These are phyloP conservation scores for Kazachstania taianensis DNA, from an alignment of 805 yeast genomes.

Conservation along the genomic window DNA sequence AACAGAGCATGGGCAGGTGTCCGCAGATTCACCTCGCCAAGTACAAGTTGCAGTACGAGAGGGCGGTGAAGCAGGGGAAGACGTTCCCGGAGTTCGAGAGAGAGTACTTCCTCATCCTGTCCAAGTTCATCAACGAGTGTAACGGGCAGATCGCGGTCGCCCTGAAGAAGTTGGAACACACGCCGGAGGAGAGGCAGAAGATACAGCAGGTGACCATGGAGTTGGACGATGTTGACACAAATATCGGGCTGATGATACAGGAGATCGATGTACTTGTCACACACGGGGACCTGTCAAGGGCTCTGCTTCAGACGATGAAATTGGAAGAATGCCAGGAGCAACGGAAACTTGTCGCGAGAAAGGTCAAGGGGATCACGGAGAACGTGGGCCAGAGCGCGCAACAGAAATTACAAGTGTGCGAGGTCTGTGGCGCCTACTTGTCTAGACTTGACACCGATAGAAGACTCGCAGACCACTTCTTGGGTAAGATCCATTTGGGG, in stretches of 20 bases:
- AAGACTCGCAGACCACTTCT: conserved; percentile 79
- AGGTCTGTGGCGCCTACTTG: conserved; percentile 79
- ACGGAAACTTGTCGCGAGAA: conserved; percentile 44
- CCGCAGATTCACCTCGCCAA: conserved; percentile 66
- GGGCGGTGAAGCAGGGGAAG: conserved; percentile 32
- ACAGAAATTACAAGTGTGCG: conserved; percentile 85
- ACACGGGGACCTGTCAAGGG: conserved; percentile 40
- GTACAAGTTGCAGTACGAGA: conserved; percentile 59
- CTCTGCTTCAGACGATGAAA: conserved; percentile 39
- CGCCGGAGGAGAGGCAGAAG: conserved; percentile 61
- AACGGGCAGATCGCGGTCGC: conserved; percentile 56
- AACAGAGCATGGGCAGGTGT: conserved; percentile 74
- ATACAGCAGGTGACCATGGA: conserved; percentile 45
- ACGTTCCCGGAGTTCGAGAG: conserved; percentile 38
- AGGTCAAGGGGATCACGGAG: conserved; percentile 52
- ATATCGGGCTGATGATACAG: conserved; percentile 55
- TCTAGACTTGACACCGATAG: conserved; percentile 80
- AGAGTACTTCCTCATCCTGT: conserved; percentile 38
- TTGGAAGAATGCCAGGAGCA: conserved; percentile 37
- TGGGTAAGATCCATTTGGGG: conserved; percentile 79
- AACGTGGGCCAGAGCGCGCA: conserved; percentile 76
- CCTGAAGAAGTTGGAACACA: conserved; percentile 47
- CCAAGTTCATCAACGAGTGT: conserved; percentile 53
- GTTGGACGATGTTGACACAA: conserved; percentile 50
- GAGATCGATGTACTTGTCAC: conserved; percentile 48